These are phyloP conservation scores for thale cress (Arabidopsis thaliana) DNA, from an alignment of 345 rosid genomes.

Conservation along the genomic window TAIR10.1 NC_003070.9:11431501-11432000, in stretches of 20 bases:
- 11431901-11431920: not conserved
- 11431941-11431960: slow-evolving; percentile 81
- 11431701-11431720: slow-evolving; percentile 95
- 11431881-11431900: not conserved
- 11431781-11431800: slow-evolving; percentile 93
- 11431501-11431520: slow-evolving; percentile 12
- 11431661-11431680: slow-evolving; percentile 97
- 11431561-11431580: slow-evolving; percentile 98
- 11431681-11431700: slow-evolving; percentile 98
- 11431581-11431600: slow-evolving; percentile 76
- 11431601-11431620: slow-evolving; percentile 96
- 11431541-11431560: slow-evolving; percentile 78
- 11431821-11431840: slow-evolving; percentile 94
- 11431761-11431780: slow-evolving; percentile 98
- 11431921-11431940: not conserved
- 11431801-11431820: slow-evolving; percentile 87
- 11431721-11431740: slow-evolving; percentile 95
- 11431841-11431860: slow-evolving; percentile 90
- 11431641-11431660: slow-evolving; percentile 96
- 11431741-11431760: slow-evolving; percentile 91
- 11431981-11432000: slow-evolving; percentile 84
- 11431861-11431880: slow-evolving; percentile 93
- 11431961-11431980: slow-evolving; percentile 99
- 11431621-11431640: slow-evolving; percentile 89
- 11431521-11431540: slow-evolving; percentile 92